Base-by-base conservation (phyloP, 768 basidiomycete species). In the Lyophyllum decastes region DNA sequence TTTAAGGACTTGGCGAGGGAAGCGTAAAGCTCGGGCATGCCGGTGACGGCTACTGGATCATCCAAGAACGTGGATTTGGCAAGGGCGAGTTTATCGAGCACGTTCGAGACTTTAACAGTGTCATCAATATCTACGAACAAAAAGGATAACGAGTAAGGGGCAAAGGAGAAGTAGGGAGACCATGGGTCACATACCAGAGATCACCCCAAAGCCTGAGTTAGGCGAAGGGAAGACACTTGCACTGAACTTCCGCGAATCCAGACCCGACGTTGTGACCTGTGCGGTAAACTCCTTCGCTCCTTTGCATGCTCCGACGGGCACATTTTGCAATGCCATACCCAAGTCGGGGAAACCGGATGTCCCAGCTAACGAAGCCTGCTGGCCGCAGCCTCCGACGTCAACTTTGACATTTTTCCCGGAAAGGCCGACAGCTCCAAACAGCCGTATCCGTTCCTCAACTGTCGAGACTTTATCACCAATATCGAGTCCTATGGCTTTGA, bases 1-100 rank as follows among this genome's bases (percentile, higher is more conserved):
- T 70, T 61, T 41, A 80, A 72, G 1, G 74, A 72, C 25, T 59
- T 56, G 8, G 73, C 63, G 33, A 79, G 72, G 3, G 74, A 73
- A 3, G 63, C 62, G 61, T 75, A 80, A n/a, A 80, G 67, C 40
- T 73, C 70, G 1, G 78, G 78, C 79, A 80, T 80, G n/a, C 78
- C 78, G n/a, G 72, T 9, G 9, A 80, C 77, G 10, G 76, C 68
- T 26, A 64, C 61, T 2, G 78, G 77, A 45, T 73, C 69, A 21
- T 79, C 75, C 44, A 78, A 63, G 38, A 79, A 68, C 6, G 78
- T 78, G 17, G 76, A 62, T 58, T 76, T 69, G 40, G 73, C 60
- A n/a, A 74, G 62, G 26, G 66, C 63, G 3, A 66, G 52, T 33
- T 61, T 73, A 61, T 78, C 68, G 26, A 78, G 71, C 21, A 72